These are phyloP conservation scores for Boeremia lycopersici DNA, from an alignment of 2,329 filamentous ascomycete genomes.

Conservation along the genomic window DNA sequence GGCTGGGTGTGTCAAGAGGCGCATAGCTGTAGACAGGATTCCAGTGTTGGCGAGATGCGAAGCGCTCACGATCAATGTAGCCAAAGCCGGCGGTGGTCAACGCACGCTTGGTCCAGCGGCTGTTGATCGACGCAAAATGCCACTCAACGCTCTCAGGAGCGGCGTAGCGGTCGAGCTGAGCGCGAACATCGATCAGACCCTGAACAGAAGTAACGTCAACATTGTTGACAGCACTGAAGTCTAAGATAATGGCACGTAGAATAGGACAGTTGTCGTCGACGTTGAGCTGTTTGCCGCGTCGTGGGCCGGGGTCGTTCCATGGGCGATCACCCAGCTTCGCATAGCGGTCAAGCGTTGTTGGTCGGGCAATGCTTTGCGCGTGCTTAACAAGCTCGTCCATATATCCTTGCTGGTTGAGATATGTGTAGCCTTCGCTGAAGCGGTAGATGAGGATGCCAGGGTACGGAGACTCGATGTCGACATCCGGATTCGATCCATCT, in stretches of 20 bases:
- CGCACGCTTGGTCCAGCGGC: conserved; percentile 91
- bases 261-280: conserved; percentile 64
- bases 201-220: conserved; percentile 93
- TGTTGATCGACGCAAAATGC: conserved; percentile 94
- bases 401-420: conserved; percentile 89
- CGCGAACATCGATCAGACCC: conserved; percentile 89
- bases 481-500: conserved; percentile 88
- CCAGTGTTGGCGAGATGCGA: conserved; percentile 66
- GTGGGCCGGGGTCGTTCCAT: conserved; percentile 91
- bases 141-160: conserved; percentile 84
- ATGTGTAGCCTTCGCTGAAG: conserved; percentile 95
- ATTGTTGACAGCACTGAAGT: conserved; percentile 92
- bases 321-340: conserved; percentile 68
- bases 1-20: conserved; percentile 74
- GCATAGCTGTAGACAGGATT: conserved; percentile 95
- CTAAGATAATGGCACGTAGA: conserved; percentile 87
- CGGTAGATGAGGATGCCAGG: conserved; percentile 96
- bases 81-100: conserved; percentile 88
- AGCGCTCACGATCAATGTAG: conserved; percentile 61
- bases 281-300: conserved; percentile 58
- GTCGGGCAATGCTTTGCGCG: conserved; percentile 68
- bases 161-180: conserved; percentile 87
- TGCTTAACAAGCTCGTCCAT: conserved; percentile 68
- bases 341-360: conserved; percentile 74
- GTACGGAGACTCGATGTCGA: conserved; percentile 80